Percentiles rank a stretch among this genome's conserved stretches.
Conservation (phyloP, 306 rosid species). For the Cotoneaster glaucophyllus region DNA sequence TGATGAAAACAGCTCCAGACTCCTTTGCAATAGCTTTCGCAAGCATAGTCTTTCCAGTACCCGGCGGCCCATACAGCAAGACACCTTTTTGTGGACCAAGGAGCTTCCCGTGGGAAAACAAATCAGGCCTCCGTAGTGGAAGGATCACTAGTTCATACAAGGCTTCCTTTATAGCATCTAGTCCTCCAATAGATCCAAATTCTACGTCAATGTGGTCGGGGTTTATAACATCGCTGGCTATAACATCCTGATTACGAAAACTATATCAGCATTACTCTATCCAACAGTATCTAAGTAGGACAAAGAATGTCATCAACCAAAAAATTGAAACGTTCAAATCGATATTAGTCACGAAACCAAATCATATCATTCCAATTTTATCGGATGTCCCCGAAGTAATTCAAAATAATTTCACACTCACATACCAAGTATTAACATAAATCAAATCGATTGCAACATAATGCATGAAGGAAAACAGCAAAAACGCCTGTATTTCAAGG, state of each 20-base stretch:
- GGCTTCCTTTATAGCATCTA: constrained; percentile 72
- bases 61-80: constrained; percentile 91
- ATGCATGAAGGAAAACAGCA: not conserved
- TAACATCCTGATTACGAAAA: constrained; percentile 67
- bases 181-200: constrained; percentile 81
- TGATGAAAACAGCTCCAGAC: constrained; percentile 92
- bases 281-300: not conserved
- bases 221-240: constrained; percentile 94
- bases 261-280: not conserved
- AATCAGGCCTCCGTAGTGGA: constrained; percentile 72
- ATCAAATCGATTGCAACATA: not conserved
- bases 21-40: constrained; percentile 99
- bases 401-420: not conserved
- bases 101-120: constrained; percentile 80
- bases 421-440: not conserved
- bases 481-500: not conserved
- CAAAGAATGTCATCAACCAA: too few species aligned
- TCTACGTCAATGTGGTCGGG: constrained; percentile 91
- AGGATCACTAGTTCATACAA: constrained; percentile 86
- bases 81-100: constrained; percentile 97
- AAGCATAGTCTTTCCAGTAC: constrained; percentile 99
- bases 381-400: not conserved
- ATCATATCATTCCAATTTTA: not conserved
- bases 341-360: not conserved
- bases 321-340: too few species aligned